phyloP scores from a whole-genome alignment of 2,329 filamentous ascomycete species.

The Penicillium sp. region DNA sequence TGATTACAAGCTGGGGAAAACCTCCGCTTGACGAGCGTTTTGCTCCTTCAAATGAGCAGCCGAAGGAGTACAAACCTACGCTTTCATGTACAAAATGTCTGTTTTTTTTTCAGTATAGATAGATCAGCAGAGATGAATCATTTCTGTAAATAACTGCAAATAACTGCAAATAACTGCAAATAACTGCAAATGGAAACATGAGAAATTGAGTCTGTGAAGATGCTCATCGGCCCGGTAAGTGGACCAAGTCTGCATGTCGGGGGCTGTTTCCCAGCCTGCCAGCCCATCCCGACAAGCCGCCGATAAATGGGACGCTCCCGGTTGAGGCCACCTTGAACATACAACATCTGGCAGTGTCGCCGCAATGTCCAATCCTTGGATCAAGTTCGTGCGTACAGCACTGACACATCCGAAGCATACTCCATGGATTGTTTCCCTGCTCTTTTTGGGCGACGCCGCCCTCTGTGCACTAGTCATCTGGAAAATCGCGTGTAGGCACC shows the following conservation, averaged over 20 bases:
- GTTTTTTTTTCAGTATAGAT: no score
- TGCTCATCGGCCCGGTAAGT: no score
- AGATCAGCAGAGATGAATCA: no score
- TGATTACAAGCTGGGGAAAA: slow-evolving; percentile 5
- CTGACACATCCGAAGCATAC: slow-evolving; percentile 52
- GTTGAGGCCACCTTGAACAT: slow-evolving; percentile 19
- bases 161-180: no score
- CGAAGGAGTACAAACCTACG: slow-evolving; percentile 3
- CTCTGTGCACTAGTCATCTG: slow-evolving; percentile 70
- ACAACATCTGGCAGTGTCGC: slow-evolving; percentile 6
- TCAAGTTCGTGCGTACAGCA: slow-evolving; percentile 33
- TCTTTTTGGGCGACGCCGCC: slow-evolving; percentile 64
- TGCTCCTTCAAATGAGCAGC: slow-evolving; percentile 4
- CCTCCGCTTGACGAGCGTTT: slow-evolving; percentile 3
- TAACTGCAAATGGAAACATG: no score
- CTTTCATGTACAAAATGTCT: slow-evolving; percentile 17
- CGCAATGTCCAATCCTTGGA: slow-evolving; percentile 29
- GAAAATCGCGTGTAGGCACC: slow-evolving; percentile 72
- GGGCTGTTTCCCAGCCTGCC: no score
- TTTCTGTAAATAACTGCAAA: no score
- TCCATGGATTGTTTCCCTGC: slow-evolving; percentile 58
- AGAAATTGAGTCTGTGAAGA: no score
- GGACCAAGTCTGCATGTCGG: no score
- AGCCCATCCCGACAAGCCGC: background rate
- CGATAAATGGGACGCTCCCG: slow-evolving; percentile 6